These are phyloP conservation scores for Plasmodium coatneyi DNA, from an alignment of 169 alveolate genomes.

Conservation along the genomic window DNA sequence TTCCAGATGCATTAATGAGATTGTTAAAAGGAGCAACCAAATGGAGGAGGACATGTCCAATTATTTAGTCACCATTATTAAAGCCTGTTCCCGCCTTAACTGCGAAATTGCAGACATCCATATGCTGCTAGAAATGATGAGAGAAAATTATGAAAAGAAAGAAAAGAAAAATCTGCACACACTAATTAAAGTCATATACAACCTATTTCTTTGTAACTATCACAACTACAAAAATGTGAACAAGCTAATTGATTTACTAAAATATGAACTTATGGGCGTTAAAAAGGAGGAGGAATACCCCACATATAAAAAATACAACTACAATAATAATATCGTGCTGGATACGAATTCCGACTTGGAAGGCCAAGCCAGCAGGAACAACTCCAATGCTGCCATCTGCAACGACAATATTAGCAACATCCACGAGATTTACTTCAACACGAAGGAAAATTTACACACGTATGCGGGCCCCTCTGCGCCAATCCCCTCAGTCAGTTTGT, in stretches of 20 bases:
- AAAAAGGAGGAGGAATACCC: conserved; percentile 23
- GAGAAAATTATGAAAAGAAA: conserved; percentile 1
- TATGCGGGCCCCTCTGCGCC: not conserved
- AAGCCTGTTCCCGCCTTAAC: conserved; percentile 67
- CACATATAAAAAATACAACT: conserved; percentile 31
- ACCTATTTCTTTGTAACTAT: conserved; percentile 55
- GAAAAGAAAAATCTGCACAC: conserved; percentile 19
- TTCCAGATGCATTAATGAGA: conserved; percentile 33
- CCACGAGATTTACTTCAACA: conserved; percentile 25
- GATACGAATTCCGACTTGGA: conserved; percentile 17
- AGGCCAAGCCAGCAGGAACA: not conserved
- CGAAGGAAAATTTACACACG: not conserved
- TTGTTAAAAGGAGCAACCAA: conserved; percentile 7
- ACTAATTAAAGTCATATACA: conserved; percentile 49
- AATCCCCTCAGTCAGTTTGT: conserved; percentile 31
- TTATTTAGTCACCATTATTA: conserved; percentile 25
- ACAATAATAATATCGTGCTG: conserved; percentile 35
- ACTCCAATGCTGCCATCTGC: conserved; percentile 5
- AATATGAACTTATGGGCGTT: conserved; percentile 1
- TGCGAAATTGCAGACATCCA: conserved; percentile 54
- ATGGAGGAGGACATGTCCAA: not conserved
- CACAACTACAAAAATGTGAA: conserved; percentile 42
- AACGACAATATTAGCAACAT: conserved; percentile 56
- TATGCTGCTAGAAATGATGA: conserved; percentile 3
- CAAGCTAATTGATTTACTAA: conserved; percentile 41